phyloP scores from a whole-genome alignment of 306 rosid genomes.

The Corylus americana region DNA sequence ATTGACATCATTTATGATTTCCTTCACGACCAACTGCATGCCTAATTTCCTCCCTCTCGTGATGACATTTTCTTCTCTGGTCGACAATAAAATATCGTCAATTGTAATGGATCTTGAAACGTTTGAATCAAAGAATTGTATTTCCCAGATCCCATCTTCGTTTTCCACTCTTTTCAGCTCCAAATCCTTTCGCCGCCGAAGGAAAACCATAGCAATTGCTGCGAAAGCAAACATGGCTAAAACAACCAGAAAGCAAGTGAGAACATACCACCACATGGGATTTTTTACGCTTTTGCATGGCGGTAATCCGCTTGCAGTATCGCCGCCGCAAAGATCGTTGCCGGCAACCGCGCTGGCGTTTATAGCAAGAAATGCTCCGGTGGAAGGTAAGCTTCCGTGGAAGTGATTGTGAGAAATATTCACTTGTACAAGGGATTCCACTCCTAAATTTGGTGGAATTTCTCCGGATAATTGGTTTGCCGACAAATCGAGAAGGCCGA shows the following conservation, averaged over 20 bases:
- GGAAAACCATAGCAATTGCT: conserved; percentile 19
- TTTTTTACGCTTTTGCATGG: conserved; percentile 45
- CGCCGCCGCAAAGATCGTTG: conserved; percentile 59
- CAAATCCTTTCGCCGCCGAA: conserved; percentile 42
- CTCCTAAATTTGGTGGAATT: conserved; percentile 60
- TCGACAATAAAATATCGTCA: conserved; percentile 48
- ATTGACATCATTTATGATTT: conserved; percentile 33
- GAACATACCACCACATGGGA: conserved; percentile 44
- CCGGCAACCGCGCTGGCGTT: conserved; percentile 74
- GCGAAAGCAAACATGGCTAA: conserved; percentile 32
- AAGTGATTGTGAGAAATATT: conserved; percentile 77
- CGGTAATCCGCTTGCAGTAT: conserved; percentile 50
- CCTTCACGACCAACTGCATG: conserved; percentile 55
- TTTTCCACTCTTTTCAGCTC: conserved; percentile 47
- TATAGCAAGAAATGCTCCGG: conserved; percentile 71
- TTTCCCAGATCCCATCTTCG: conserved; percentile 67
- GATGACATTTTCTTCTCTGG: conserved; percentile 46
- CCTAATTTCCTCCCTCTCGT: conserved; percentile 42
- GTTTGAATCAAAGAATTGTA: conserved; percentile 53
- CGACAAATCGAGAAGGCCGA: conserved; percentile 74
- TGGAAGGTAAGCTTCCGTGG: conserved; percentile 69
- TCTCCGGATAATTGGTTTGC: conserved; percentile 70
- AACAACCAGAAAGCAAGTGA: conserved; percentile 39
- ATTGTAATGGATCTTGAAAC: conserved; percentile 39
- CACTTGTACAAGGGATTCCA: conserved; percentile 71